Evolutionary conservation across 345 rosid species (phyloP).

Genomic region (Salix exigua): DNA sequence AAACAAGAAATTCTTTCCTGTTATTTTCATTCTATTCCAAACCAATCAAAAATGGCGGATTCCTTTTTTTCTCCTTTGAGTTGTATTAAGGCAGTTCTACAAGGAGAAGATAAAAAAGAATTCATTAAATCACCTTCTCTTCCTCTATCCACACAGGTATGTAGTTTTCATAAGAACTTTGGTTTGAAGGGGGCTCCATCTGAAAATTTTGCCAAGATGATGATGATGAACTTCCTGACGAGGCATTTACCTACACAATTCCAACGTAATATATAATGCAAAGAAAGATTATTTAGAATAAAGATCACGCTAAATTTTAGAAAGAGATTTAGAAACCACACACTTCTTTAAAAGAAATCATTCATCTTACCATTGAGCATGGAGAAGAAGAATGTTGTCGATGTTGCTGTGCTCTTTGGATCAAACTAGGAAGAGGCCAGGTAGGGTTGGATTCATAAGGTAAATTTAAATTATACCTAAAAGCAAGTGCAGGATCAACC

Average conservation of each 20-base stretch:
- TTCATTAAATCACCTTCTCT: conserved; percentile 37
- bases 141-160: conserved; percentile 34
- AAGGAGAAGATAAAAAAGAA: neutral
- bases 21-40: too few species aligned
- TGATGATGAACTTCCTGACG: conserved; percentile 42
- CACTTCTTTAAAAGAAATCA: neutral
- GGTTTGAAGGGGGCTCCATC: conserved; percentile 86
- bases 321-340: neutral
- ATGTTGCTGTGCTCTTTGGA: conserved; percentile 31
- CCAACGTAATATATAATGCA: neutral
- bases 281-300: neutral
- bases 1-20: neutral
- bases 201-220: conserved; percentile 33
- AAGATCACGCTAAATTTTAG: neutral
- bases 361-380: conserved; percentile 33
- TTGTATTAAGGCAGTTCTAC: neutral
- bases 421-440: conserved; percentile 33
- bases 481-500: conserved; percentile 28
- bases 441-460: conserved; percentile 30
- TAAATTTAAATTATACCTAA: conserved; percentile 19
- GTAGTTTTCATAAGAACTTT: conserved; percentile 36
- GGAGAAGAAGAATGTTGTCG: conserved; percentile 18
- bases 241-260: conserved; percentile 38
- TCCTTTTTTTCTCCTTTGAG: neutral
- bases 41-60: neutral